A percentile compares a stretch with the other conserved stretches of the same genome.
Conservation (phyloP, 257 asterid genomes). For the Striga asiatica region DNA sequence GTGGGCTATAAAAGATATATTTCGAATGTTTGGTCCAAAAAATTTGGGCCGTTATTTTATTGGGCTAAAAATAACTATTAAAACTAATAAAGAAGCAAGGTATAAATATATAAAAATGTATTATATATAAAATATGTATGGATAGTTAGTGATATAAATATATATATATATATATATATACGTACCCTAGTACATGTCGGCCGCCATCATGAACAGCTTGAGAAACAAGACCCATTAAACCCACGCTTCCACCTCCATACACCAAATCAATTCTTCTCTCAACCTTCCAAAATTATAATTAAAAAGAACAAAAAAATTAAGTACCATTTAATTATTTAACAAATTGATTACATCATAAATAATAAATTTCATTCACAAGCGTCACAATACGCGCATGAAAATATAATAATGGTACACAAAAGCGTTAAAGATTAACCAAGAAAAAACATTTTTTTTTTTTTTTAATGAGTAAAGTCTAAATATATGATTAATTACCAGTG, state of each 20-base stretch:
- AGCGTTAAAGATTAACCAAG: not conserved
- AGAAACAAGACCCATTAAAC: constrained; percentile 97
- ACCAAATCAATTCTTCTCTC: constrained; percentile 90
- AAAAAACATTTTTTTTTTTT: constrained; percentile 6
- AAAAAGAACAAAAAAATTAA: not conserved
- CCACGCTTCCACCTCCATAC: constrained; percentile 99
- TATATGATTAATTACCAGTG: constrained; percentile 34
- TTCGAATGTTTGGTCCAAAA: too few relatives aligned
- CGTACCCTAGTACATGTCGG: constrained; percentile 93
- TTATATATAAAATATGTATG: too few relatives aligned
- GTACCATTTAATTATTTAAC: not conserved
- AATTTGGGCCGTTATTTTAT: too few relatives aligned
- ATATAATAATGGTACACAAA: not conserved
- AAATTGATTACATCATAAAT: not conserved
- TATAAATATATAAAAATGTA: too few relatives aligned
- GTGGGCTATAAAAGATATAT: too few relatives aligned
- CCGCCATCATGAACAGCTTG: constrained; percentile 99
- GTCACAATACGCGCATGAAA: constrained; percentile 39
- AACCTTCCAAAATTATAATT: constrained; percentile 38
- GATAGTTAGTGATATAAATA: not conserved
- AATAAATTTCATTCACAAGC: constrained; percentile 18
- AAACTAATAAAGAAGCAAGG: too few relatives aligned
- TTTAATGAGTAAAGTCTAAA: not conserved
- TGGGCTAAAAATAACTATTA: too few relatives aligned
- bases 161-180: not conserved